phyloP scores from a whole-genome alignment of 2,329 filamentous ascomycete genomes.

The Coleophoma crateriformis region DNA sequence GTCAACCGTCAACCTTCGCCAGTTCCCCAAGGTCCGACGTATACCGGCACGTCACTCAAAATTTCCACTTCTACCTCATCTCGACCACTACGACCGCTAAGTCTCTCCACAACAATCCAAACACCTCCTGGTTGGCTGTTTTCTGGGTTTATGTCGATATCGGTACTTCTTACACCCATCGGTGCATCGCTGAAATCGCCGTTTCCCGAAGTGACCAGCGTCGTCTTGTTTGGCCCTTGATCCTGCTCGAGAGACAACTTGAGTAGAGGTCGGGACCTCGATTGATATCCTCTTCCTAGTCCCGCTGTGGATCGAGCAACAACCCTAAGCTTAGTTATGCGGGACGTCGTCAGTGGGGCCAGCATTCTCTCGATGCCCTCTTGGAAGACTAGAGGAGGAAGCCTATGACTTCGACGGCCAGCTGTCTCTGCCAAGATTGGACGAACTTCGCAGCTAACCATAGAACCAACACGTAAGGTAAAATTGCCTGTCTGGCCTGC shows the following conservation, averaged over 20 bases:
- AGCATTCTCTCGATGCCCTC: conserved; percentile 43
- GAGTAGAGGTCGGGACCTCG: conserved; percentile 40
- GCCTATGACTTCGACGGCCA: conserved; percentile 60
- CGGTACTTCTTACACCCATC: conserved; percentile 61
- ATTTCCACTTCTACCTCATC: conserved; percentile 50
- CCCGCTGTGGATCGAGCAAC: conserved; percentile 21
- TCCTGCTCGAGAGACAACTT: conserved; percentile 70
- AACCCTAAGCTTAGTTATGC: conserved; percentile 16
- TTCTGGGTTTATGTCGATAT: conserved; percentile 70
- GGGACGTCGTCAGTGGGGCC: conserved; percentile 18
- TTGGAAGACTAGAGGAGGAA: conserved; percentile 47
- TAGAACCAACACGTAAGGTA: conserved; percentile 67
- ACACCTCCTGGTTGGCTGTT: conserved; percentile 49
- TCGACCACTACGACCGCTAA: conserved; percentile 43
- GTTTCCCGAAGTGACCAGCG: conserved; percentile 61
- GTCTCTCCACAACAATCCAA: conserved; percentile 78
- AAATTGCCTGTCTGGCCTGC: conserved; percentile 71
- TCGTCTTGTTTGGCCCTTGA: conserved; percentile 60
- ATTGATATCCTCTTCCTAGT: not conserved
- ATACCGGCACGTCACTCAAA: conserved; percentile 29
- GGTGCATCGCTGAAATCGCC: conserved; percentile 69
- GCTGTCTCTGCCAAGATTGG: conserved; percentile 68
- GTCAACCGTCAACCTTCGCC: conserved; percentile 12
- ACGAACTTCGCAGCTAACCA: conserved; percentile 46
- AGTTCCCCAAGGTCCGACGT: conserved; percentile 26